Base-by-base conservation (phyloP, 768 basidiomycete species). In the Floccularia luteovirens region DNA sequence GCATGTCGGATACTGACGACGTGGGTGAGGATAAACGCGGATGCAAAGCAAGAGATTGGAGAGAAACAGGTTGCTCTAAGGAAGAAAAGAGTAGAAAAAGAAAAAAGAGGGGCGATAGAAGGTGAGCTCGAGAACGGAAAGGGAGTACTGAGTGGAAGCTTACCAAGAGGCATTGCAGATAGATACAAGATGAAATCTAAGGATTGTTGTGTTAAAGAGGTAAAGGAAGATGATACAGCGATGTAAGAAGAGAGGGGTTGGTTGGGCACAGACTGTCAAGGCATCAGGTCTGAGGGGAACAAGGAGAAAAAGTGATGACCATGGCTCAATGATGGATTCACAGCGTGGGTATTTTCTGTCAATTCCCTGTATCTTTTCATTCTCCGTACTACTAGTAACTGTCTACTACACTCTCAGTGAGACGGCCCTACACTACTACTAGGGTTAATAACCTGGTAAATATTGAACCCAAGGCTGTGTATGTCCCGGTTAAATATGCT, bases 391-490 rank as follows among this genome's bases (percentile, higher is more conserved):
- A n/a, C n/a, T 19, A 34, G 8, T 8, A 34, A 8, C 13, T 44
- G 41, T 31, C 25, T 24, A 36, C 25, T 36, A 28, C n/a, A 12
- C 14, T 5, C 37, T 39, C 39, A 55, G 42, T 59, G 49, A 14
- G 43, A 48, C 22, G 50, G 44, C 11, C 44, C 52, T n/a, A 48
- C 48, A 38, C 41, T 24, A 3, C 23, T 24, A 36, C 33, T 35
- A 2, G 67, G 61, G 37, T 75, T 50, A 20, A 76, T 43, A 8
- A 85, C 67, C 43, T 75, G 65, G 53, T 89, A 87, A 37, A 90
- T 75, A 54, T 90, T 90, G 59, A 78, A 92, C 42, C 75, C 74
- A 48, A 91, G 63, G 55, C 90, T 91, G 55, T n/a, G n/a, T 21
- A 44, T 5, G 31, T 21, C 23, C 14, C 28, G 14, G 16, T 10